Percentiles rank a stretch among this genome's conserved stretches.
These are phyloP conservation scores for Phialophora macrospora DNA, from an alignment of 2,329 filamentous ascomycete genomes.

Conservation along the genomic window DNA sequence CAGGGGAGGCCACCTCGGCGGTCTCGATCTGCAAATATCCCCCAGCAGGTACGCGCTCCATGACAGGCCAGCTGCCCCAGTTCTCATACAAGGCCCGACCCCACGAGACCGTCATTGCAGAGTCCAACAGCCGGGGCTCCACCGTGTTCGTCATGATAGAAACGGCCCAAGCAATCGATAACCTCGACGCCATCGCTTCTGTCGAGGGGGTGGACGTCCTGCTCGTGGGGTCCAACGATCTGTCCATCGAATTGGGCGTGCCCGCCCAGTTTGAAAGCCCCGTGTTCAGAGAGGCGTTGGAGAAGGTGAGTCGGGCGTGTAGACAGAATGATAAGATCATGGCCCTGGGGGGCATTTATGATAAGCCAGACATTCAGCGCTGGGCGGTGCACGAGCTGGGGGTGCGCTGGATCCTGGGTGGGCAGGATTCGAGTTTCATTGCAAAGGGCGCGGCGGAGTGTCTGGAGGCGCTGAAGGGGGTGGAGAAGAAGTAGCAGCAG, in stretches of 20 bases:
- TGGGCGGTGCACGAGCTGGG: constrained; percentile 23
- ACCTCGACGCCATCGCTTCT: constrained; percentile 28
- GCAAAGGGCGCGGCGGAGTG: constrained; percentile 24
- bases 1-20: constrained; percentile 22
- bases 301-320: constrained; percentile 21
- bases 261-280: constrained; percentile 26
- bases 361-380: constrained; percentile 15
- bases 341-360: constrained; percentile 19
- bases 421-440: constrained; percentile 33
- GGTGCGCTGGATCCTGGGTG: constrained; percentile 29
- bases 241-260: constrained; percentile 23
- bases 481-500: background rate
- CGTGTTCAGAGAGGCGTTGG: constrained; percentile 11
- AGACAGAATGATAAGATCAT: constrained; percentile 20
- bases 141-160: constrained; percentile 34
- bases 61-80: constrained; percentile 27
- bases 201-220: constrained; percentile 30
- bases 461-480: constrained; percentile 11
- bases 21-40: constrained; percentile 24
- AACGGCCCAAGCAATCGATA: constrained; percentile 19
- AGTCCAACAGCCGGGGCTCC: constrained; percentile 17
- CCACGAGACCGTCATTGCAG: background rate
- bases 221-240: constrained; percentile 29
- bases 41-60: constrained; percentile 25
- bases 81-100: constrained; percentile 16